Percentiles rank a stretch among this genome's conserved stretches.
These are phyloP conservation scores for Przewalskia tangutica DNA, from an alignment of 257 asterid genomes.

Conservation along the genomic window DNA sequence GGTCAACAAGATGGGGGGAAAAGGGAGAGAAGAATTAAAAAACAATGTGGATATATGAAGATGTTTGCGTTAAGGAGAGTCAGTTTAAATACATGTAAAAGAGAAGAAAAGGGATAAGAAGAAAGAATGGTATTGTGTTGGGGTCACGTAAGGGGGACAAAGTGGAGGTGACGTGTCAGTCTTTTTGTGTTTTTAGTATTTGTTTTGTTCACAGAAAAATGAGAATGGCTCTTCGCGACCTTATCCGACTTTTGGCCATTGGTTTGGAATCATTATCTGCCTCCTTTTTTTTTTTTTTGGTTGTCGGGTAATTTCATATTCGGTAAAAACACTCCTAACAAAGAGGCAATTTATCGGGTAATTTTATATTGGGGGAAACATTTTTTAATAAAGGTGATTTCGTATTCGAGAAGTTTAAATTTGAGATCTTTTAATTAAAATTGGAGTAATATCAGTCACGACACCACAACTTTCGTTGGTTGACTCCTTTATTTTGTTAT, in stretches of 20 bases:
- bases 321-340: too few relatives aligned
- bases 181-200: neutral
- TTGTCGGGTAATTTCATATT: too few relatives aligned
- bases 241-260: neutral
- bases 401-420: too few relatives aligned
- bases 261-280: neutral
- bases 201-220: neutral
- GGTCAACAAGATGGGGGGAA: neutral
- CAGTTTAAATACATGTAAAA: neutral
- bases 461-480: too few relatives aligned
- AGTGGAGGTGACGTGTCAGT: neutral
- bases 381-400: too few relatives aligned
- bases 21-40: neutral
- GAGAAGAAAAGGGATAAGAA: neutral
- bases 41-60: neutral
- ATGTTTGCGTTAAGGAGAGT: neutral
- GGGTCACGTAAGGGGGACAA: too few relatives aligned
- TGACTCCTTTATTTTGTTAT: too few relatives aligned
- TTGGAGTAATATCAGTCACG: too few relatives aligned
- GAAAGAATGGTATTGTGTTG: neutral
- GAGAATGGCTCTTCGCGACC: neutral
- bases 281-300: too few relatives aligned
- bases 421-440: too few relatives aligned
- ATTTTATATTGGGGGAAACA: too few relatives aligned
- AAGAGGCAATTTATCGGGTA: too few relatives aligned